Base-by-base conservation (phyloP, 2,329 filamentous ascomycete species). In the Talaromyces sp. region DNA sequence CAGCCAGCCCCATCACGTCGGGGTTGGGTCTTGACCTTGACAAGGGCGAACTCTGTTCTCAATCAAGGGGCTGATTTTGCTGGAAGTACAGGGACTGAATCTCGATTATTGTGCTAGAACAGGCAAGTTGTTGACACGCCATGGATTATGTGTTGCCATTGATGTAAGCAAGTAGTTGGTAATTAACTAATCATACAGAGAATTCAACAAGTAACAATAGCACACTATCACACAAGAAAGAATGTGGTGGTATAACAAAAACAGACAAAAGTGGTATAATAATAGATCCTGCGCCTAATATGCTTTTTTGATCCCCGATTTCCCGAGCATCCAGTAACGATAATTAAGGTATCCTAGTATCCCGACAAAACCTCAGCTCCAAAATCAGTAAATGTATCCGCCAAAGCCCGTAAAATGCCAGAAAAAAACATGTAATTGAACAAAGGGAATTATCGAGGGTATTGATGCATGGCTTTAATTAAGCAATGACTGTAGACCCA, bases 401-500 rank as follows among this genome's bases (percentile, higher is more conserved):
- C 58, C n/a, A 35, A 35, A 50, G 58, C 33, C 58, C 31, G n/a
- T n/a, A 49, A 33, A 63, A 63, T 45, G 50, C 47, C 60, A 35
- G n/a, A 35, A 35, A 57, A 24, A 22, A 27, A 31, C 1, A 57
- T 16, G n/a, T 35, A 47, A 19, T 35, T 37, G 61, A 63, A 56
- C 37, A 57, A 57, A 49, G 50, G 39, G 16, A 57, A 49, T 31
- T 22, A 37, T 33, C 8, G n/a, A 37, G 33, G n/a, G 52, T 24
- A 37, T 37, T 37, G 39, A 56, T 37, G 33, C 24, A 37, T 22
- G 16, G 33, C n/a, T 35, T 75, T 69, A 79, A 65, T 79, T 79
- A 41, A 79, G 71, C 54, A 79, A 68, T 22, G 73, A 76, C 63
- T 75, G 69, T 41, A 79, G 70, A 33, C 77, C 76, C 76, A 79